A percentile compares a stretch with the other conserved stretches of the same genome.
These are phyloP conservation scores for Flaveria bidentis DNA, from an alignment of 129 eudicot genomes.

Conservation along the genomic window DNA sequence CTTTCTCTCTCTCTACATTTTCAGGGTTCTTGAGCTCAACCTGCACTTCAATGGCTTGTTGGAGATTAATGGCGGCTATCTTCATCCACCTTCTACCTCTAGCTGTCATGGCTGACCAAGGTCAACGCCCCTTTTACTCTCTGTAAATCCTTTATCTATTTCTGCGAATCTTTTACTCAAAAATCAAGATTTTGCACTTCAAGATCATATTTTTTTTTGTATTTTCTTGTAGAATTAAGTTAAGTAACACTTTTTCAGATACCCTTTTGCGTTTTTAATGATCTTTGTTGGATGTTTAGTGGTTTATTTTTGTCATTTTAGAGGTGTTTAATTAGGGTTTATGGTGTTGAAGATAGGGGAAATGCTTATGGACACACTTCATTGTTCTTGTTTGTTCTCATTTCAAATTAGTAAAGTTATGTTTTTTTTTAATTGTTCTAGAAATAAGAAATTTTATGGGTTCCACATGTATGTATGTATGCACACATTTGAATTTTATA, in stretches of 20 bases:
- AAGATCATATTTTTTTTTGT: background rate
- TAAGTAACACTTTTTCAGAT: background rate
- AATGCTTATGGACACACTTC: constrained; percentile 4
- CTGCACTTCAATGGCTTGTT: constrained; percentile 31
- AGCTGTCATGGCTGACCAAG: constrained; percentile 54
- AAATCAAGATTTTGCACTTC: background rate
- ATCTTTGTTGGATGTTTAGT: background rate
- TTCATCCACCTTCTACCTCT: constrained; percentile 40
- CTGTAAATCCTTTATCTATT: constrained; percentile 5
- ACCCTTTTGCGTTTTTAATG: constrained; percentile 14
- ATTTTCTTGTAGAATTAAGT: background rate
- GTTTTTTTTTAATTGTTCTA: background rate
- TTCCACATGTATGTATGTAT: background rate
- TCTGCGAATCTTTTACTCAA: background rate
- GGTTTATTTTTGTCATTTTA: background rate
- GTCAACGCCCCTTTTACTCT: constrained; percentile 30
- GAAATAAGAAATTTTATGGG: background rate
- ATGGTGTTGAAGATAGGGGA: constrained; percentile 18
- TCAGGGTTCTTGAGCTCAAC: constrained; percentile 8
- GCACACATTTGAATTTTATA: background rate
- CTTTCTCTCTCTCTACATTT: constrained; percentile 20
- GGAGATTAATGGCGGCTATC: constrained; percentile 34
- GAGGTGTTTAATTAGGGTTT: constrained; percentile 5
- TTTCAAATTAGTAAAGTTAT: constrained; percentile 16
- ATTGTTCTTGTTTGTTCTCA: constrained; percentile 11